Evolutionary conservation across 2,329 filamentous ascomycete genomes (phyloP), one percentile per base, ranked within the genome.

Genomic region (Phyllosticta citriasiana): DNA sequence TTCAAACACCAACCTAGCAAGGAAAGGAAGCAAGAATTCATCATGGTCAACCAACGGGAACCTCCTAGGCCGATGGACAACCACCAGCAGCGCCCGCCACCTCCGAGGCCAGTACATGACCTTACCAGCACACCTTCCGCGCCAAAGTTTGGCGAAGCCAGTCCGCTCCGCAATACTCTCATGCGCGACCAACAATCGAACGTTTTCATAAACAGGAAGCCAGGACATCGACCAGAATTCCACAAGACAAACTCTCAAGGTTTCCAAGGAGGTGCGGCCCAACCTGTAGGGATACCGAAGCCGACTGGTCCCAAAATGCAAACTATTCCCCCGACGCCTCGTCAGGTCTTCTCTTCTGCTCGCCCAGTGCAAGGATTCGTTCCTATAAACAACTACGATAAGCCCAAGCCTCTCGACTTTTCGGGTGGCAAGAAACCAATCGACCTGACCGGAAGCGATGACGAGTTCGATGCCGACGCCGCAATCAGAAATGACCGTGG

Each of bases 91-190:
- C 19, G 19, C 19, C 59, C 53, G 14, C 9, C 53, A 4, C 30
- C 40, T 47, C 40, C 58, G 10, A 25, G 53, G 26, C 53, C 53
- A n/a, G 14, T 60, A 25, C 52, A 55, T 54, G 53, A 55, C 8
- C 53, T 55, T 2, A 25, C 53, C 4, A 56, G 27, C 53, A 40
- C 40, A 16, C 40, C 52, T 8, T 19, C 22, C 4, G 61, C 33
- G 25, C 61, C 61, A 12, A 59, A 84, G 66, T 86, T 86, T 67
- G 84, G 84, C 57, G 80, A 81, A 66, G 76, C 84, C 1, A 84
- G 82, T 64, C 81, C 82, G 16, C 71, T 86, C 61, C 75, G 81
- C 65, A 77, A 79, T 68, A 73, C 80, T 64, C 66, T 75, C 69
- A 68, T 78, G 66, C 69, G 72, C 58, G 70, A 70, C 61, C 64